Evolutionary conservation across 208 protist species (phyloP).

Genomic region (Zelonia costaricensis): DNA sequence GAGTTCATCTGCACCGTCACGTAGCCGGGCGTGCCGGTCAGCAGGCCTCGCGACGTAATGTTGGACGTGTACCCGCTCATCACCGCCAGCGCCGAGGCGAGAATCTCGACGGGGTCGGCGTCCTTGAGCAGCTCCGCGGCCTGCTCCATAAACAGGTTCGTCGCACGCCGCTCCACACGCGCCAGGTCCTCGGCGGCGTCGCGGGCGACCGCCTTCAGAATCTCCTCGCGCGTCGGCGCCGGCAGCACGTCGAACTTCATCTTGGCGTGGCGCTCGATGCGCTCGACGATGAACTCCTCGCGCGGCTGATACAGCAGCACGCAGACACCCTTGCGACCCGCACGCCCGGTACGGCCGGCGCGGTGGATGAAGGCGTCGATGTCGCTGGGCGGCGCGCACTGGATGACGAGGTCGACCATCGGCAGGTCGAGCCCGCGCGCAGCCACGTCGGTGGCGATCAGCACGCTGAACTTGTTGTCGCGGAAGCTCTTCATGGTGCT

Average conservation of each 20-base stretch:
- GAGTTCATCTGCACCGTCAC: conserved; percentile 75
- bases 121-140: conserved; percentile 87
- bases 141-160: conserved; percentile 87
- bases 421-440: conserved; percentile 87
- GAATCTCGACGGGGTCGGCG: conserved; percentile 83
- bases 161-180: conserved; percentile 81
- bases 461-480: conserved; percentile 91
- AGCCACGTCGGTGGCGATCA: conserved; percentile 95
- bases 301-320: conserved; percentile 86
- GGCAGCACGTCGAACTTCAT: conserved; percentile 91
- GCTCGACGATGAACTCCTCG: conserved; percentile 88
- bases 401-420: conserved; percentile 91
- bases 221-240: conserved; percentile 85
- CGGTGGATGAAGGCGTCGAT: conserved; percentile 98
- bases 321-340: conserved; percentile 89
- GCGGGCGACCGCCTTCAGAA: conserved; percentile 82
- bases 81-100: conserved; percentile 89
- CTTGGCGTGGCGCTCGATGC: conserved; percentile 90
- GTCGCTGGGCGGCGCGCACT: conserved; percentile 81
- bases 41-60: conserved; percentile 78
- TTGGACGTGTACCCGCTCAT: conserved; percentile 93
- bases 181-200: conserved; percentile 88
- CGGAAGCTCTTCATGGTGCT: conserved; percentile 94
- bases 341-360: conserved; percentile 95
- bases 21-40: conserved; percentile 79